Evolutionary conservation across 306 rosid species (phyloP).

Genomic region (Mimosa pudica): DNA sequence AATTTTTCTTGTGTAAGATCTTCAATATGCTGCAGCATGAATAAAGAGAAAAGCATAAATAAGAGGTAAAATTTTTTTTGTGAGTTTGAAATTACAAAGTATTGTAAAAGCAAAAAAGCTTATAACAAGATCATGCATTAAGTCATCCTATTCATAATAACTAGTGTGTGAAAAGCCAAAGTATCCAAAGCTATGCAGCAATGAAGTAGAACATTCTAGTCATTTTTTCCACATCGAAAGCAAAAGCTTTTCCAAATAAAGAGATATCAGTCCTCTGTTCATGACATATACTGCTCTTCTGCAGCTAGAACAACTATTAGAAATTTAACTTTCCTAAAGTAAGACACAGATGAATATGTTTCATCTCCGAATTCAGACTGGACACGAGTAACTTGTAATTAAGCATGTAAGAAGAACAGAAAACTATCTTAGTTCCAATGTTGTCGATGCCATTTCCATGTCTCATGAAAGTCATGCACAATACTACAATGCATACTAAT

Average conservation of each 20-base stretch:
- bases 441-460: not conserved
- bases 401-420: not conserved
- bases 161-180: not conserved
- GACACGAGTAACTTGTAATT: not conserved
- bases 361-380: not conserved
- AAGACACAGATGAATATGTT: not conserved
- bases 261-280: not conserved
- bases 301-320: not conserved
- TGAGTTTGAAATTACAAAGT: constrained; percentile 11
- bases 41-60: constrained; percentile 10
- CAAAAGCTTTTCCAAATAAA: not conserved
- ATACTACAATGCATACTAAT: not conserved
- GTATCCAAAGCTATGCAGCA: not conserved
- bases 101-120: not conserved
- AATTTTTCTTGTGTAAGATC: constrained; percentile 94
- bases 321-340: not conserved
- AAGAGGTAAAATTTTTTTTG: not conserved
- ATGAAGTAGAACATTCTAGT: not conserved
- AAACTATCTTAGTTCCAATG: not conserved
- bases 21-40: constrained; percentile 82
- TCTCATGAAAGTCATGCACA: not conserved
- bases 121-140: constrained; percentile 29
- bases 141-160: not conserved
- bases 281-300: not conserved
- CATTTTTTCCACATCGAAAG: not conserved